Evolutionary conservation across 257 asterid genomes (phyloP).

Genomic region (Solanum stenotomum): DNA sequence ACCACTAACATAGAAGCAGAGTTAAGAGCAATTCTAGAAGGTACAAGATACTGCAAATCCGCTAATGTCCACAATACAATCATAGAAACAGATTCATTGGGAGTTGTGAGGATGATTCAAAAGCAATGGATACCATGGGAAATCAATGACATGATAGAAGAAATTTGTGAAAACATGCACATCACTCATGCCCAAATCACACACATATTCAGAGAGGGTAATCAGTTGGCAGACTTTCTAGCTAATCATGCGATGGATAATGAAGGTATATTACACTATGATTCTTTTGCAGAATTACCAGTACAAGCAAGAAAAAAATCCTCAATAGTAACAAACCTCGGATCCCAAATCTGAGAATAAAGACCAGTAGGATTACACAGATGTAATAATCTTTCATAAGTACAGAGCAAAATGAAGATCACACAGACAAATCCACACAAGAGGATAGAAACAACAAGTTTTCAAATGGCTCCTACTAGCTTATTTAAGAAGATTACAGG

Average conservation of each 20-base stretch:
- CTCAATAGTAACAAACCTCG: neutral
- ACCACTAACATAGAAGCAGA: neutral
- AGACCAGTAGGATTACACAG: neutral
- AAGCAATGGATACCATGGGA: neutral
- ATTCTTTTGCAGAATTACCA: neutral
- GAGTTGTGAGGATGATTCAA: neutral
- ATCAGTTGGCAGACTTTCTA: neutral
- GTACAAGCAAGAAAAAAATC: neutral
- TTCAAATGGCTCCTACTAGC: neutral
- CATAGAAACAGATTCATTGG: neutral
- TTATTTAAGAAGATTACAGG: neutral
- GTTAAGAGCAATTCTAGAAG: neutral
- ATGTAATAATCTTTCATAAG: neutral
- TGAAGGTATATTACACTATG: neutral
- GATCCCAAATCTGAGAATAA: neutral
- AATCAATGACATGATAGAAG: neutral
- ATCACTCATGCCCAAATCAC: neutral
- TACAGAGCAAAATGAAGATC: neutral
- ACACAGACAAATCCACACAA: neutral
- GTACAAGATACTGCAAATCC: neutral
- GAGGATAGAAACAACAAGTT: neutral
- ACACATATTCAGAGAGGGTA: neutral
- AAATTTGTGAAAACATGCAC: neutral
- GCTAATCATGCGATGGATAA: neutral
- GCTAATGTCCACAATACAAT: neutral